Percentiles rank a stretch among this genome's conserved stretches.
phyloP scores from a whole-genome alignment of 1,139 yeast genomes.

The Pichia sp. region DNA sequence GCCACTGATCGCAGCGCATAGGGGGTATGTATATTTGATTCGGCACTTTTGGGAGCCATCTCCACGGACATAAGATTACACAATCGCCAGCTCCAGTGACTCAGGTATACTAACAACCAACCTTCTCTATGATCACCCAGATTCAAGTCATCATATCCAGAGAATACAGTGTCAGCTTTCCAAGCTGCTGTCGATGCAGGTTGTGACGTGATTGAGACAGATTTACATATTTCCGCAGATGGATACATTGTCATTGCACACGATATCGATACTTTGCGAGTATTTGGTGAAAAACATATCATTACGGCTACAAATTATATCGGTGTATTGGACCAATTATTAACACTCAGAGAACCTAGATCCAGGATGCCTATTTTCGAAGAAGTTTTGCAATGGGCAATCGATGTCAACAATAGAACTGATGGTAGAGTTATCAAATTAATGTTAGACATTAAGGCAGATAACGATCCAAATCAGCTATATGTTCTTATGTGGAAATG shows the following conservation, averaged over 20 bases:
- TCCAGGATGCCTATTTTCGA: conserved; percentile 56
- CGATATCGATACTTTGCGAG: conserved; percentile 52
- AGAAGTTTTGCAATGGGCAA: conserved; percentile 55
- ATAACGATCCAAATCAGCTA: conserved; percentile 52
- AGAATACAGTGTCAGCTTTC: conserved; percentile 73
- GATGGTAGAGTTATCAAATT: conserved; percentile 32
- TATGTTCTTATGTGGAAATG: conserved; percentile 45
- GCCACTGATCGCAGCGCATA: too few relatives aligned
- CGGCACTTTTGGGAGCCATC: too few relatives aligned
- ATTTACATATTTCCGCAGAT: conserved; percentile 73
- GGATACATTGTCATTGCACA: conserved; percentile 72
- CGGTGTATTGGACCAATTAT: conserved; percentile 41
- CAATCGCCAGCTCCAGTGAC: too few relatives aligned
- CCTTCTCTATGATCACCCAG: too few relatives aligned
- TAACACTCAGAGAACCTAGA: conserved; percentile 43
- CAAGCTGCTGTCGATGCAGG: conserved; percentile 63
- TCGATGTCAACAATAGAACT: conserved; percentile 27
- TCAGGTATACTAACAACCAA: too few relatives aligned
- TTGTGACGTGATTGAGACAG: conserved; percentile 73
- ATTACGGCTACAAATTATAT: conserved; percentile 37
- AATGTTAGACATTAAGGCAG: conserved; percentile 78
- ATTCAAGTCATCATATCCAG: conserved; percentile 60
- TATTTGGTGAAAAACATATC: conserved; percentile 45
- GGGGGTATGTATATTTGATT: too few relatives aligned
- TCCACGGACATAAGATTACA: too few relatives aligned